A percentile compares a stretch with the other conserved stretches of the same genome.
phyloP scores from a whole-genome alignment of 2,329 filamentous ascomycete species.

The Colletotrichum cordylinicola region DNA sequence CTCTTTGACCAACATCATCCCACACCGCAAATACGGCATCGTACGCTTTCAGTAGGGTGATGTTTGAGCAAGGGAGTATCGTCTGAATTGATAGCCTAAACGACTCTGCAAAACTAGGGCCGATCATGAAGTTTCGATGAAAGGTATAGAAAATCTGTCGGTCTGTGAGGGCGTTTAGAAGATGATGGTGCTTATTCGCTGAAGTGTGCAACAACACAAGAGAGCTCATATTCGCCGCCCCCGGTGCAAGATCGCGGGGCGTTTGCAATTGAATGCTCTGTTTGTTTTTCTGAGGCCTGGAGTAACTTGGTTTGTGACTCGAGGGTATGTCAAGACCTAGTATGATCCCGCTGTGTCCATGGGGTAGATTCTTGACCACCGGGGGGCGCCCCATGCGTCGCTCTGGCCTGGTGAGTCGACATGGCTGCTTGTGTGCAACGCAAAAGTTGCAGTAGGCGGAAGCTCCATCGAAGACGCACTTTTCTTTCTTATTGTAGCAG shows the following conservation, averaged over 20 bases:
- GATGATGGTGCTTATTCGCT: background rate
- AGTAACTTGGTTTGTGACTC: background rate
- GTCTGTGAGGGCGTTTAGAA: background rate
- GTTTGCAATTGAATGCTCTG: background rate
- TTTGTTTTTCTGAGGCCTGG: background rate
- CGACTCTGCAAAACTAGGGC: background rate
- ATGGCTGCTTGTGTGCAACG: background rate
- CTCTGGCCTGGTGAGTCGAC: background rate
- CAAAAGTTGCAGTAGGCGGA: background rate
- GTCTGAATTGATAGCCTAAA: background rate
- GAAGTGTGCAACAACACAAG: background rate
- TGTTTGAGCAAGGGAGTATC: background rate
- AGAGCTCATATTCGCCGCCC: background rate
- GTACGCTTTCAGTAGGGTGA: background rate
- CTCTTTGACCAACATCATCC: background rate
- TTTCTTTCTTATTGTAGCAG: background rate
- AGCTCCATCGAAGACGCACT: background rate
- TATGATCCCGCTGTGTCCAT: background rate
- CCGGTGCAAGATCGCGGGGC: background rate
- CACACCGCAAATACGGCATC: background rate
- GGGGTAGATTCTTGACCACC: background rate
- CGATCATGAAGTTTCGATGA: background rate
- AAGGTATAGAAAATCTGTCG: background rate
- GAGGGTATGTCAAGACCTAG: background rate
- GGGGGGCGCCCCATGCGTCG: background rate